Evolutionary conservation across 176 grass and related monocot genomes (phyloP).

Genomic region (Secale cereale): DNA sequence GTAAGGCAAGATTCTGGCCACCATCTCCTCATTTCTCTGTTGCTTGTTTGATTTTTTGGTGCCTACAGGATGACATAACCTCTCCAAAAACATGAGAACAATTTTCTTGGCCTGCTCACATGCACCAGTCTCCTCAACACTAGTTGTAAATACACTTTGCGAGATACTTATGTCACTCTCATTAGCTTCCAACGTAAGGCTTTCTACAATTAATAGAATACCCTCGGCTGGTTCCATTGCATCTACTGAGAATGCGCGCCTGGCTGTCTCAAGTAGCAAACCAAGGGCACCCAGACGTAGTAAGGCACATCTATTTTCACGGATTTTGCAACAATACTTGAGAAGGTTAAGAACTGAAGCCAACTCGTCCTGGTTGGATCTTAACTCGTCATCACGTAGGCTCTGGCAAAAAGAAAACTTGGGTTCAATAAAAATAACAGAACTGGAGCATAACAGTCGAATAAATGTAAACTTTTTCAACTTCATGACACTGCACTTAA

Average conservation of each 20-base stretch:
- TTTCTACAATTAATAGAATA: constrained; percentile 96
- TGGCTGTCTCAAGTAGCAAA: constrained; percentile 84
- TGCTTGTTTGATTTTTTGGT: constrained; percentile 94
- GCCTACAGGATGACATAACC: constrained; percentile 62
- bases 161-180: constrained; percentile 93
- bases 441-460: neutral
- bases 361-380: constrained; percentile 89
- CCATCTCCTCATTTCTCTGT: constrained; percentile 98
- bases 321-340: constrained; percentile 92
- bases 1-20: constrained; percentile 95
- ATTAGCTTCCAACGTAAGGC: constrained; percentile 95
- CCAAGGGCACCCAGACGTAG: constrained; percentile 71
- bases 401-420: constrained; percentile 41
- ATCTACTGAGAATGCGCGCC: constrained; percentile 87
- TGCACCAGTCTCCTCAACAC: constrained; percentile 68
- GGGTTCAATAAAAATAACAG: constrained; percentile 5
- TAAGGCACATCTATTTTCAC: constrained; percentile 87
- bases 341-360: constrained; percentile 86
- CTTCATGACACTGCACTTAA: constrained; percentile 3
- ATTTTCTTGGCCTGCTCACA: constrained; percentile 91
- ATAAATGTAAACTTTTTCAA: constrained; percentile 8
- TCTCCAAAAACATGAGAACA: constrained; percentile 96
- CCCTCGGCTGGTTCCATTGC: constrained; percentile 95
- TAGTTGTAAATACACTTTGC: constrained; percentile 80
- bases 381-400: constrained; percentile 76